Evolutionary conservation across 2,329 filamentous ascomycete species (phyloP), one percentile per base, ranked within the genome.

Genomic region (Cladosporium austrohemisphaericum): DNA sequence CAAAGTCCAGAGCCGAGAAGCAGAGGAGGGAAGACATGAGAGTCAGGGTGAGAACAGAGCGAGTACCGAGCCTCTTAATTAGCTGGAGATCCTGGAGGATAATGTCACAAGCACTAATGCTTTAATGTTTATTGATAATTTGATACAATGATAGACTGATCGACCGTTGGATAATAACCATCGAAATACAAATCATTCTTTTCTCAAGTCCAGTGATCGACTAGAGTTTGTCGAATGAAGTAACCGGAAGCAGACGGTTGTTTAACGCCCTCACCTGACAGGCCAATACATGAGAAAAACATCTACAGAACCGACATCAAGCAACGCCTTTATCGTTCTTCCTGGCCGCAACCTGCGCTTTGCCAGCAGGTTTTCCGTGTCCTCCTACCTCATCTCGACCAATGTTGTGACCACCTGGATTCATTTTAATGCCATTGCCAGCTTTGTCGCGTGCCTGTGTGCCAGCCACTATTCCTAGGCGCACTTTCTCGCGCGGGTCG

Each of bases 21-120:
- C 64, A 14, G 69, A 72, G 41, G 67, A 71, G 49, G 68, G 63
- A 14, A 50, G 52, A 20, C 48, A 51, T 9, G 49, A 53, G 25
- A 54, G 52, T 8, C 41, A 55, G 3, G 53, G 45, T 19, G 44
- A 43, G 3, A 43, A 46, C 32, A 26, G 52, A 23, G 25, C 26
- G 10, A 54, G 52, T 19, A 36, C 35, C 3, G 52, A 54, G 49
- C 49, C 49, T 5, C 16, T 52, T 7, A 37, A 45, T 5, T 35
- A 29, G 22, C 32, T 35, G 14, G 14, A 5, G 8, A 18, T 41
- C n/a, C n/a, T n/a, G n/a, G n/a, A 26, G 25, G 25, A 6, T 26
- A 11, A 26, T 18, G 32, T 35, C 14, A 3, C 9, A 16, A 18
- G n/a, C 9, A 19, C 10, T n/a, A 18, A 19, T 26, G 13, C n/a